phyloP scores from a whole-genome alignment of 1,139 yeast genomes.

The Protomyces inouyei region DNA sequence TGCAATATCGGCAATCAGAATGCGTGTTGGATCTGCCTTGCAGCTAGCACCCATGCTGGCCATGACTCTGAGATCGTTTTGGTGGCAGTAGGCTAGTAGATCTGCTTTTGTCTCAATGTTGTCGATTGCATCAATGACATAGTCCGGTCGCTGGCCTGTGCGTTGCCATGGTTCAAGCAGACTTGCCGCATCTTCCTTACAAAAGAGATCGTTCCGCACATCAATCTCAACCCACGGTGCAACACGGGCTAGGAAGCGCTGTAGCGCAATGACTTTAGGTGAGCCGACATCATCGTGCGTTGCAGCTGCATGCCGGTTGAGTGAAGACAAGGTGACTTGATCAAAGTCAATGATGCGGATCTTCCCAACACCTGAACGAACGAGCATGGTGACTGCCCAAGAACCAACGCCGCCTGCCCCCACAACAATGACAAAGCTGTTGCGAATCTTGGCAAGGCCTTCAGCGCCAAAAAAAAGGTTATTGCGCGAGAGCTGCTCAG shows the following conservation, averaged over 20 bases:
- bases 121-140: slow-evolving; percentile 89
- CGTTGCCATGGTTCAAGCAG: slow-evolving; percentile 45
- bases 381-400: slow-evolving; percentile 89
- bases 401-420: slow-evolving; percentile 99
- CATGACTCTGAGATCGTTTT: slow-evolving; percentile 56
- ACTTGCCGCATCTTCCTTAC: slow-evolving; percentile 55
- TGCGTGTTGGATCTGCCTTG: slow-evolving; percentile 77
- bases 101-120: slow-evolving; percentile 94
- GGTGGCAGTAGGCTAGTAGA: slow-evolving; percentile 65
- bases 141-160: slow-evolving; percentile 45
- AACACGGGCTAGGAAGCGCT: slow-evolving; percentile 58
- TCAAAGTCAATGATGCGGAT: slow-evolving; percentile 86
- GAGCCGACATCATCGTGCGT: slow-evolving; percentile 82
- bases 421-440: slow-evolving; percentile 77
- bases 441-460: slow-evolving; percentile 71
- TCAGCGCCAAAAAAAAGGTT: slow-evolving; percentile 83
- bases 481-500: slow-evolving; percentile 89
- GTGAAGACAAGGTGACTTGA: slow-evolving; percentile 85
- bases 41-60: slow-evolving; percentile 97
- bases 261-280: slow-evolving; percentile 55
- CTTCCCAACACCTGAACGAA: slow-evolving; percentile 79
- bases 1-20: slow-evolving; percentile 72
- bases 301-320: slow-evolving; percentile 93
- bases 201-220: slow-evolving; percentile 73
- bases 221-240: slow-evolving; percentile 92